Evolutionary conservation across 192 early-diverging fungal genomes (phyloP), one percentile per base, ranked within the genome.

Genomic region (Linnemannia hyalina): DNA sequence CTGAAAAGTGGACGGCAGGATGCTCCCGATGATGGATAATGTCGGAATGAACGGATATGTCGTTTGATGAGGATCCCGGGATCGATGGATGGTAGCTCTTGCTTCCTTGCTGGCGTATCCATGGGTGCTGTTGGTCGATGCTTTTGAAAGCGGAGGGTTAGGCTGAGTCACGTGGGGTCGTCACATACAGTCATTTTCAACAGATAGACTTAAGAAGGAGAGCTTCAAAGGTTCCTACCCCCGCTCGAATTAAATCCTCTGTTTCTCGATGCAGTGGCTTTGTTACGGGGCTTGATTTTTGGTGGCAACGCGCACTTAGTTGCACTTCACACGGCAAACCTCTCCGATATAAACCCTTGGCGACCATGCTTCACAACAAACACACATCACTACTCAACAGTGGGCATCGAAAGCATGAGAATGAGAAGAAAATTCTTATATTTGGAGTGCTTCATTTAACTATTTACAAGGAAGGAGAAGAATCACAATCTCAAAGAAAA

Each of bases 121-220:
- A 32, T 29, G 26, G 18, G 15, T 52, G 11, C 32, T 3, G 29
- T 11, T 29, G 55, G 6, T 15, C 8, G 57, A 9, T 65, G 29
- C 9, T 40, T 40, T 40, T 5, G 38, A 40, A 5, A 3, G 55
- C 8, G n/a, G 6, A 8, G n/a, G 1, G 60, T 32, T 32, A 10
- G 3, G 26, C 60, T 29, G 26, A 29, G 60, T 65, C 60, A 65
- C 60, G 60, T 65, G 60, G n/a, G n/a, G 60, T 65, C 29, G 60
- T 32, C 60, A 65, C 60, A 65, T 65, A 65, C 60, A 65, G 60
- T 65, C 60, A 65, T 65, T 65, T 65, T 65, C 60, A 65, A 65
- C 60, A 65, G 60, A 65, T 65, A 65, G 60, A 65, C 60, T 65
- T 65, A 65, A 65, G 60, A 65, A 65, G 60, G 60, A 65, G 60